Evolutionary conservation across 2,329 filamentous ascomycete species (phyloP).

Genomic region (Lasiodiplodia theobromae): DNA sequence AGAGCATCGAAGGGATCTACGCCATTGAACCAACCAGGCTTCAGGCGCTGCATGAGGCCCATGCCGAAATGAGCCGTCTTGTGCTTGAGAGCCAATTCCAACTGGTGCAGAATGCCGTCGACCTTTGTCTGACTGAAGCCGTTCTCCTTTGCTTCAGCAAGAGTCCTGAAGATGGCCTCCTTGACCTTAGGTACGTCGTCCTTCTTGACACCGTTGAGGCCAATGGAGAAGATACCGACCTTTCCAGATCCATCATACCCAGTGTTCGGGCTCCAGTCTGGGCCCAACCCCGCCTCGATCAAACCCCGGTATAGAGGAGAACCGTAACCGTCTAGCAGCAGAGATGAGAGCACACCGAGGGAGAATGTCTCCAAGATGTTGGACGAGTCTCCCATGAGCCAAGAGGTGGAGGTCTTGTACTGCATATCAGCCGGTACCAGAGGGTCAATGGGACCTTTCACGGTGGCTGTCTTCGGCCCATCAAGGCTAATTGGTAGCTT

Average conservation of each 20-base stretch:
- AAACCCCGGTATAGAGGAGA: conserved; percentile 89
- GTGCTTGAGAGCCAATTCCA: conserved; percentile 92
- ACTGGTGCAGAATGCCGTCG: conserved; percentile 89
- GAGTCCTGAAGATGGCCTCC: conserved; percentile 73
- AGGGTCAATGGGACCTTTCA: conserved; percentile 84
- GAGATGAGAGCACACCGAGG: conserved; percentile 77
- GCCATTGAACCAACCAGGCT: conserved; percentile 95
- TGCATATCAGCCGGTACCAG: conserved; percentile 86
- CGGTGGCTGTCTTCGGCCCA: conserved; percentile 72
- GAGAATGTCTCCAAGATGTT: conserved; percentile 90
- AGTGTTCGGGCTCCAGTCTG: conserved; percentile 93
- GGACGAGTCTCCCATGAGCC: conserved; percentile 84
- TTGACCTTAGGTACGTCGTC: conserved; percentile 80
- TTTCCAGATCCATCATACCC: conserved; percentile 84
- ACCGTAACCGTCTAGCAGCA: conserved; percentile 93
- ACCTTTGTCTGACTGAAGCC: conserved; percentile 92
- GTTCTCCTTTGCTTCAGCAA: conserved; percentile 72
- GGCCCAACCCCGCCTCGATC: conserved; percentile 87
- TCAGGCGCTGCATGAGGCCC: conserved; percentile 84
- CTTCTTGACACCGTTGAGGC: conserved; percentile 86
- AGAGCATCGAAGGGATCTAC: conserved; percentile 90
- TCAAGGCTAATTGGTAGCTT: conserved; percentile 77
- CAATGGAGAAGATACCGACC: conserved; percentile 85
- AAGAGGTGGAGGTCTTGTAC: conserved; percentile 91
- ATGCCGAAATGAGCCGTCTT: conserved; percentile 97